These are phyloP conservation scores for Lobosporangium transversale DNA, from an alignment of 192 early-diverging fungal genomes.

Conservation along the genomic window DNA sequence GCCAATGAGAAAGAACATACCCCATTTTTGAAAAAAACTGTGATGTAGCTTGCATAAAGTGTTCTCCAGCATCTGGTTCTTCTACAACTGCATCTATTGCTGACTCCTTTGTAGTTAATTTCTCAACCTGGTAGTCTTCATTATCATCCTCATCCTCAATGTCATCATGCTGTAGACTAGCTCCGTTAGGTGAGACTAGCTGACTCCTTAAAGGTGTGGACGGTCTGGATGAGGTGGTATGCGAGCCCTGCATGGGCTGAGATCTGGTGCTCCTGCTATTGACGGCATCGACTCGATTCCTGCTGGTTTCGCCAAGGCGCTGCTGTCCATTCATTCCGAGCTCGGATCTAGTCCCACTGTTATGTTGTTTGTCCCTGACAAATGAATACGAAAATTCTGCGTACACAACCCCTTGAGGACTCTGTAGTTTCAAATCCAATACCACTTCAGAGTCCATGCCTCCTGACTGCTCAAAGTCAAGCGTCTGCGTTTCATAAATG, in stretches of 20 bases:
- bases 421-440: conserved; percentile 28
- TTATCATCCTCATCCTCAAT: neutral
- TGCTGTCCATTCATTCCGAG: neutral
- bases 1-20: conserved; percentile 24
- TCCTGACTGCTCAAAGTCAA: conserved; percentile 17
- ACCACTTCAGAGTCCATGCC: neutral
- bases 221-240: neutral
- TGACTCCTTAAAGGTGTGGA: neutral
- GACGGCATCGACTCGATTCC: neutral
- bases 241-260: neutral
- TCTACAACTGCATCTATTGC: conserved; percentile 1
- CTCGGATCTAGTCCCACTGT: neutral
- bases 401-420: conserved; percentile 14
- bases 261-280: no score
- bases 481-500: conserved; percentile 26
- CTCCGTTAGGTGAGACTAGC: neutral
- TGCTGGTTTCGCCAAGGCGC: neutral
- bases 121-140: conserved; percentile 3
- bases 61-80: conserved; percentile 42
- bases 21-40: conserved; percentile 49
- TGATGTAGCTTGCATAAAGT: conserved; percentile 39
- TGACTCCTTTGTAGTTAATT: neutral
- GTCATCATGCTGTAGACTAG: neutral
- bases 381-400: conserved; percentile 31
- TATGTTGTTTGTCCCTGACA: neutral